Percentiles rank a stretch among this genome's conserved stretches.
phyloP scores from a whole-genome alignment of 2,329 filamentous ascomycete species.

The Fusarium brevicatenulatum region DNA sequence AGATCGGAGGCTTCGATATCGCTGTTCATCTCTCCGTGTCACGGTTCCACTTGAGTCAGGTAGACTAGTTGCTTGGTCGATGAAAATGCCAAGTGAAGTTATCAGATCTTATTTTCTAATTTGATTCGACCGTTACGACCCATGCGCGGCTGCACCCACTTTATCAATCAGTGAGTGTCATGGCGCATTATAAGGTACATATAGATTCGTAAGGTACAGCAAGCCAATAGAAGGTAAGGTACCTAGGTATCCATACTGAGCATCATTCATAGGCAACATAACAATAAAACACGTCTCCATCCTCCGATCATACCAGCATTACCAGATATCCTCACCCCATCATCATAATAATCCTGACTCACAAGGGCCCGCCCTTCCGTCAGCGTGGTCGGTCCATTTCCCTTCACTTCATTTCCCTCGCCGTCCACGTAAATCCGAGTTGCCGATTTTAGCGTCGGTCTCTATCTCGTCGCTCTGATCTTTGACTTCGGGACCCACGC shows the following conservation, averaged over 20 bases:
- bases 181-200: neutral
- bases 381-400: neutral
- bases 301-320: constrained; percentile 10
- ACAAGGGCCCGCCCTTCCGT: constrained; percentile 27
- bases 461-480: constrained; percentile 37
- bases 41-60: neutral
- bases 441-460: constrained; percentile 34
- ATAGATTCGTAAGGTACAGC: neutral
- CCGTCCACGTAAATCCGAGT: constrained; percentile 21
- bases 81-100: constrained; percentile 41
- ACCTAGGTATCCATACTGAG: neutral
- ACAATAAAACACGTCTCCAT: constrained; percentile 24
- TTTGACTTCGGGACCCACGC: constrained; percentile 24
- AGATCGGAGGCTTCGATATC: neutral
- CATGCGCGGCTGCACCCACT: constrained; percentile 16
- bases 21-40: neutral
- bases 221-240: neutral
- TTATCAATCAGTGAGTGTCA: constrained; percentile 30
- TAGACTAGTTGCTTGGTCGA: constrained; percentile 35
- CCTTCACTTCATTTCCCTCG: neutral
- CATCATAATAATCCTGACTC: constrained; percentile 32
- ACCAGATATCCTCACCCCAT: neutral
- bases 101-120: constrained; percentile 40
- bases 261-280: constrained; percentile 22
- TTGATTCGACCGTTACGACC: constrained; percentile 16